Conservation (phyloP, 2,329 filamentous ascomycete species). For the Microsporum canis region DNA sequence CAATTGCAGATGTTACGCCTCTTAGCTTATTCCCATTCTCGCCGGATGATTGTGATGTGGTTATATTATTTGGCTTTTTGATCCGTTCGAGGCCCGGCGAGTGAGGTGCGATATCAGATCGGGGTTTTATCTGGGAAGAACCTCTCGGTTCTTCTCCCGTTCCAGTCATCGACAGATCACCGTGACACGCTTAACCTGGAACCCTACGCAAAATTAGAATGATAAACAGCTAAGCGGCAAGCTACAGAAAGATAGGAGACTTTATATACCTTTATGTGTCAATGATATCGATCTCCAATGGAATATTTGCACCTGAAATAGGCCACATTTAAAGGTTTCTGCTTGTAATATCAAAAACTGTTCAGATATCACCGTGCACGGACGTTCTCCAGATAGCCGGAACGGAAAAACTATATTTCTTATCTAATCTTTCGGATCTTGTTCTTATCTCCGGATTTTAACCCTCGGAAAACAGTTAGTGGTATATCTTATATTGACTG, state of each 20-base stretch:
- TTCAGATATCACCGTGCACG: neutral
- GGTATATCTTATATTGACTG: no score
- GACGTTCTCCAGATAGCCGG: neutral
- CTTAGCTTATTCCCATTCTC: neutral
- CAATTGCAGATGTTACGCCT: constrained; percentile 21
- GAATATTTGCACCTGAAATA: neutral
- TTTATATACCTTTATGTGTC: neutral
- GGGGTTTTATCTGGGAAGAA: neutral
- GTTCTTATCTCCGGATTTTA: neutral
- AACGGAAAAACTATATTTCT: neutral
- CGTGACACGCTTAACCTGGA: neutral
- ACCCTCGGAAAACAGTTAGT: neutral
- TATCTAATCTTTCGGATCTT: constrained; percentile 1
- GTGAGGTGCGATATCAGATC: neutral
- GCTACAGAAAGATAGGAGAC: neutral
- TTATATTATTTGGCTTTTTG: no score
- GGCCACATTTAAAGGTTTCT: neutral
- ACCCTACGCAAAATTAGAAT: neutral
- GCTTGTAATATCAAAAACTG: no score
- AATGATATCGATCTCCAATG: neutral
- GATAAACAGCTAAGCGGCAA: neutral
- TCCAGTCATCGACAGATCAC: neutral
- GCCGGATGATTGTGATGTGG: neutral
- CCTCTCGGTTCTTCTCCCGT: neutral
- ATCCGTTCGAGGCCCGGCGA: neutral